Evolutionary conservation across 1,284 basidiomycete genomes (phyloP), one percentile per base, ranked within the genome.

Genomic region (Pulveroboletus sp.): DNA sequence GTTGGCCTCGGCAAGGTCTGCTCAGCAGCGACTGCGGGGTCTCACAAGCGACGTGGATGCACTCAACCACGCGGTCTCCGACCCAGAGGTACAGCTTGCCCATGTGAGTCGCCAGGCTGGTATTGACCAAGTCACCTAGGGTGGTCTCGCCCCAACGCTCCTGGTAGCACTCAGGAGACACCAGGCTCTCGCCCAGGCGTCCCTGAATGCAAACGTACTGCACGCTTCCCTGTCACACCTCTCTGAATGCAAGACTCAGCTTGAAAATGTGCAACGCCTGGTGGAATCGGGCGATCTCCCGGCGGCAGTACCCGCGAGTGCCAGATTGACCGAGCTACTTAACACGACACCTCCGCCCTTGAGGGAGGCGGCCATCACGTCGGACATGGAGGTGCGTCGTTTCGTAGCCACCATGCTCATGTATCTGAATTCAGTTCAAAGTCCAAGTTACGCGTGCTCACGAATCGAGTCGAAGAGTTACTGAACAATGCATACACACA

Each of bases 401-500:
- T 24, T 42, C 24, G 41, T 50, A 40, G 26, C 54, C 16, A 26
- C 56, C 37, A 33, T 37, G 8, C 6, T 21, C 19, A 21, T 45
- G 33, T 49, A 26, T 51, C 50, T 61, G 54, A 56, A 53, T 52
- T 48, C 44, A 42, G 11, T 13, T 16, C 44, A 2, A 61, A 90
- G 87, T 76, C 75, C 50, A 80, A 75, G 61, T 78, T 82, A 58
- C 76, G 78, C 54, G 78, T 81, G 3, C 71, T 81, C 11, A 78
- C 76, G 60, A 82, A 86, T 55, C 79, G 81, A 35, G 71, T 82
- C 6, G 84, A 89, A 63, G 89, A 91, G 57, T 84, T 89, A 61
- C 75, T 92, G 19, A 80, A 78, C 58, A 83, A 89, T 52, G 86
- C 86, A 3, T 91, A 82, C 63, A 70, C 78, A 16, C 78, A 82